Base-by-base conservation (phyloP, 805 yeast genomes). In the Candida sonorensis region DNA sequence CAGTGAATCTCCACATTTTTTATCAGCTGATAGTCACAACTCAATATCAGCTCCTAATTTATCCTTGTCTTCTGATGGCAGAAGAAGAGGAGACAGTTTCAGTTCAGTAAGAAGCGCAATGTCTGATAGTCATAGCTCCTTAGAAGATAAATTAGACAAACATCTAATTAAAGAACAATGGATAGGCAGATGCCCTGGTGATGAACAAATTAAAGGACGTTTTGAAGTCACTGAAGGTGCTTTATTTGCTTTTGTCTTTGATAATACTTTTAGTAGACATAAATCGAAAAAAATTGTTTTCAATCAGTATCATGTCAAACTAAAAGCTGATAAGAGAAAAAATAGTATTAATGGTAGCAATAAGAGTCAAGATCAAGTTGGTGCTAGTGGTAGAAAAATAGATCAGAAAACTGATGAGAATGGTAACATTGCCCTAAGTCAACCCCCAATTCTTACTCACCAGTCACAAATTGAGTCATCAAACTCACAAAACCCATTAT, bases 221-320 rank as follows among this genome's bases (percentile, higher is more conserved):
- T 64, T 79, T 37, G 64, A 66, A n/a, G 79, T 79, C 3, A 57
- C 55, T 3, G 62, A 67, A 16, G 82, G 79, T 7, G 90, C 90
- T 2, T 70, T 79, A 47, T 81, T 72, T 57, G 97, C 96, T 0
- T 83, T 90, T 53, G 80, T 92, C 17, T 81, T 90, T 50, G 97
- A 90, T 58, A 90, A 90, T 59, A 81, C 95, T 0, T 85, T 87
- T 46, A 81, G 95, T 20, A 86, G 83, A 49, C 84, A 81, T 20
- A 80, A 78, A 15, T 77, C 86, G 29, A 92, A 90, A 55, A 85
- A 81, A 38, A 76, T 90, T 1, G 64, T 77, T 35, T 87, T 87
- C 56, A 71, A 77, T 34, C 72, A 68, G 27, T 61, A 62, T 34
- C 57, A 61, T 6, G 46, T 22, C 13, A 22, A 22, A 11, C n/a